Evolutionary conservation across 2,329 filamentous ascomycete genomes (phyloP).

Genomic region (Nannizziopsis barbatae): DNA sequence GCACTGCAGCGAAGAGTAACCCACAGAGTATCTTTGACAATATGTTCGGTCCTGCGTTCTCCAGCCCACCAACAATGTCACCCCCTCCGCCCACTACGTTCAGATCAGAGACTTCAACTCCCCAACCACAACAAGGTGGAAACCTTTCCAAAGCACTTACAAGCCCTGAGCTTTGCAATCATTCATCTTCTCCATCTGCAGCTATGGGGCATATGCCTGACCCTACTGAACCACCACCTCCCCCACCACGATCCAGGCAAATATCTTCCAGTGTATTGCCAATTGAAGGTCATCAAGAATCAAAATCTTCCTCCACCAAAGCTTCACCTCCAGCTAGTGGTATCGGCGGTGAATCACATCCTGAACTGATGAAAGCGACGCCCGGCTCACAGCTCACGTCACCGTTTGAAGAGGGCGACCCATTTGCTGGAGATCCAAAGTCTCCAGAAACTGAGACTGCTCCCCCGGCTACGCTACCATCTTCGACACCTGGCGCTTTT

Average conservation of each 20-base stretch:
- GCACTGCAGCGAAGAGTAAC: constrained; percentile 25
- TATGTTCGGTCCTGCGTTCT: constrained; percentile 65
- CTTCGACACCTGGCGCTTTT: constrained; percentile 42
- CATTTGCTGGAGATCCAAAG: constrained; percentile 1
- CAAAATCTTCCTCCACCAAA: constrained; percentile 64
- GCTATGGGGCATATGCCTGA: constrained; percentile 16
- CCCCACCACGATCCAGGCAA: constrained; percentile 63
- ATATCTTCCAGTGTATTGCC: constrained; percentile 67
- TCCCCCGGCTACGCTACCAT: constrained; percentile 9
- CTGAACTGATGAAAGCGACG: constrained; percentile 13
- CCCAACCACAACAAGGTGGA: constrained; percentile 28
- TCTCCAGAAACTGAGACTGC: neutral
- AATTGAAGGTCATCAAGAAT: constrained; percentile 47
- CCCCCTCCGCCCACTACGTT: constrained; percentile 50
- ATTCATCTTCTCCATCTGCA: constrained; percentile 47
- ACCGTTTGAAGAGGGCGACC: constrained; percentile 20
- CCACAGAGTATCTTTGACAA: constrained; percentile 69
- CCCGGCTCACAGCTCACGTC: constrained; percentile 15
- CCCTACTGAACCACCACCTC: constrained; percentile 35
- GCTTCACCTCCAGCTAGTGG: constrained; percentile 61
- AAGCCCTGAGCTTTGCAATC: constrained; percentile 43
- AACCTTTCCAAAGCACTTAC: constrained; percentile 29
- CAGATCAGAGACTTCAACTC: constrained; percentile 39
- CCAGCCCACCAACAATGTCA: constrained; percentile 34
- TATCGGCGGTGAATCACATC: constrained; percentile 35